Percentiles rank a stretch among this genome's conserved stretches.
phyloP scores from a whole-genome alignment of 176 grass and related monocot genomes.

The Aegilops sharonensis region DNA sequence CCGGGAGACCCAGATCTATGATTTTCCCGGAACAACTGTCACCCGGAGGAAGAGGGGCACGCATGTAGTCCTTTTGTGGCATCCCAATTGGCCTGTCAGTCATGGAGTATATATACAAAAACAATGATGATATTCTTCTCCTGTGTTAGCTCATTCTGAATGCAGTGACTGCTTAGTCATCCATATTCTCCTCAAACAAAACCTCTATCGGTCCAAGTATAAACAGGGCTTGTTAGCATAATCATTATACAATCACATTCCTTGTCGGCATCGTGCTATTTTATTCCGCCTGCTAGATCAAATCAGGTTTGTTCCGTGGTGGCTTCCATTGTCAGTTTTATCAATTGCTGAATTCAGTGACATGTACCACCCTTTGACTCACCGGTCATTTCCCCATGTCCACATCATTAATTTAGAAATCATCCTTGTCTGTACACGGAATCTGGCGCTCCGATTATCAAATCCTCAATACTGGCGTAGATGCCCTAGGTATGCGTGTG shows the following conservation, averaged over 20 bases:
- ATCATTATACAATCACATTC: slow-evolving; percentile 48
- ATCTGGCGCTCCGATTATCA: slow-evolving; percentile 40
- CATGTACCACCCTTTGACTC: slow-evolving; percentile 28
- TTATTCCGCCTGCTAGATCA: slow-evolving; percentile 37
- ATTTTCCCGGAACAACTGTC: too few species aligned
- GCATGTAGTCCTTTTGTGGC: not conserved
- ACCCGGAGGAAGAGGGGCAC: too few species aligned
- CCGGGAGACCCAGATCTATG: too few species aligned
- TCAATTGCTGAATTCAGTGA: slow-evolving; percentile 38
- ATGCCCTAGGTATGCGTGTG: slow-evolving; percentile 42
- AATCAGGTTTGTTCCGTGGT: slow-evolving; percentile 52
- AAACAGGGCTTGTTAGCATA: not conserved
- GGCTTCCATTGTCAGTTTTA: slow-evolving; percentile 41
- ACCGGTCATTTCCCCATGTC: slow-evolving; percentile 30
- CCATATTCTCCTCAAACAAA: slow-evolving; percentile 26
- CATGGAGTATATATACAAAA: not conserved
- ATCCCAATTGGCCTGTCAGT: not conserved
- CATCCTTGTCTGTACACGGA: slow-evolving; percentile 35
- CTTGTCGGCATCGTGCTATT: slow-evolving; percentile 44
- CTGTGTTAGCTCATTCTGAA: not conserved
- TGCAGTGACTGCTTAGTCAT: slow-evolving; percentile 17
- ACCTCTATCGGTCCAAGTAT: not conserved
- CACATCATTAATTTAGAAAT: slow-evolving; percentile 46
- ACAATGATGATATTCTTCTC: not conserved
- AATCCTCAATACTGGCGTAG: slow-evolving; percentile 11